Base-by-base conservation (phyloP, 2,329 filamentous ascomycete species). In the Metarhizium sp. region DNA sequence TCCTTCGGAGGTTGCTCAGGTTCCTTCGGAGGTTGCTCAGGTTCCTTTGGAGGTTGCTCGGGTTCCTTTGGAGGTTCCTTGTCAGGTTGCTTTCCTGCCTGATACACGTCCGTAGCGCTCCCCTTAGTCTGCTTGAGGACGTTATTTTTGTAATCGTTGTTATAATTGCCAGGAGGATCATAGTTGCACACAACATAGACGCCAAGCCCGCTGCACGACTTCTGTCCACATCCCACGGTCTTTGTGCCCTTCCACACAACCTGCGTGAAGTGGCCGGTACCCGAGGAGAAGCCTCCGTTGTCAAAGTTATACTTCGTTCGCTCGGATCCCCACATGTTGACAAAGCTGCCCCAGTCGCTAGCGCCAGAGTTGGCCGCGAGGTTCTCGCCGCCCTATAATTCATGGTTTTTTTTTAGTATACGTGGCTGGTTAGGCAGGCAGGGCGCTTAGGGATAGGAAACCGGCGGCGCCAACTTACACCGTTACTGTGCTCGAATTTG, bases 401-500 rank as follows among this genome's bases (percentile, higher is more conserved):
- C 16, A 7, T 25, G 1, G 2, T 5, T 11, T 6, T 6, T 8
- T 30, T 8, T 30, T 7, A 18, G 20, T n/a, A n/a, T 40, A 16
- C 25, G 50, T 14, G 16, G 16, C 30, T 32, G 34, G 34, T 32
- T 14, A 6, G n/a, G 32, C 20, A 7, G 32, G 32, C 25, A 25
- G 3, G 25, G 25, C 25, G 25, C 25, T 25, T 25, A 25, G 3
- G 25, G 25, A 4, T 4, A 25, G 25, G 4, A 25, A 25, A 25
- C 7, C 6, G 11, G 47, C 32, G 30, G n/a, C 6, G 6, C 11
- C 20, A 18, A 51, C 53, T 51, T 40, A 55, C 57, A 29, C 52
- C 25, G 70, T 25, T 25, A 25, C 4, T 25, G 25, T 25, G 25
- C 25, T 25, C 1, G 25, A 4, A 25, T 25, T 25, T 95, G 90